Base-by-base conservation (phyloP, 2,329 filamentous ascomycete genomes). In the Fusarium napiforme region DNA sequence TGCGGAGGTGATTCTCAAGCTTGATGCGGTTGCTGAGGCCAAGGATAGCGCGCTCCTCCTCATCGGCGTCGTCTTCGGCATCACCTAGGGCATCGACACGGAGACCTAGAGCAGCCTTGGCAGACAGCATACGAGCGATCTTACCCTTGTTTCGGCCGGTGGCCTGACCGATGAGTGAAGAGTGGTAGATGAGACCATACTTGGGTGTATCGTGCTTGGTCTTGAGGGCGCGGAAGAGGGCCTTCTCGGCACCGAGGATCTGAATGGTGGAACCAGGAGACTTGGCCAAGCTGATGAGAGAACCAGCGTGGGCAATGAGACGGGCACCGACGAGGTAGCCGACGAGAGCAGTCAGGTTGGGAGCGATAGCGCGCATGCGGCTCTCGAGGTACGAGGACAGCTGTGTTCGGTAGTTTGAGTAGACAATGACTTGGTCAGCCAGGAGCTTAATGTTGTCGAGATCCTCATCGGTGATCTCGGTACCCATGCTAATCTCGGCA, bases 61-160 rank as follows among this genome's bases (percentile, higher is more conserved):
- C 96, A 34, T 96, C 93, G 30, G 91, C 87, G 55, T 93, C 91
- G 64, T 92, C 90, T 52, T 89, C 88, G 72, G 89, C 79, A 23
- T 82, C 79, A 58, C 80, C 84, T 30, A 87, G 90, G 34, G 96
- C 94, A 83, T 99, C 96, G 56, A 97, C 93, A 84, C 96, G 95
- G 55, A 98, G 88, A 87, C 95, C 95, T 57, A 99, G 90, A 32
- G 96, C 94, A 52, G 96, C 92, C 88, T 98, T 98, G 77, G 96
- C 93, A 55, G 96, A 93, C 70, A 99, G 89, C 87, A 97, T 95
- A 89, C 96, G 94, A 46, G 96, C 96, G 80, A 99, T 97, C 88
- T 99, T 99, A 79, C 96, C 96, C 92, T 99, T 99, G 88, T 98
- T 98, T 87, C 94, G 96, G 79, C 96, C 96, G 26, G 94, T 97